Base-by-base conservation (phyloP, 352 stramenopile species). In the Phytophthora rubi region DNA sequence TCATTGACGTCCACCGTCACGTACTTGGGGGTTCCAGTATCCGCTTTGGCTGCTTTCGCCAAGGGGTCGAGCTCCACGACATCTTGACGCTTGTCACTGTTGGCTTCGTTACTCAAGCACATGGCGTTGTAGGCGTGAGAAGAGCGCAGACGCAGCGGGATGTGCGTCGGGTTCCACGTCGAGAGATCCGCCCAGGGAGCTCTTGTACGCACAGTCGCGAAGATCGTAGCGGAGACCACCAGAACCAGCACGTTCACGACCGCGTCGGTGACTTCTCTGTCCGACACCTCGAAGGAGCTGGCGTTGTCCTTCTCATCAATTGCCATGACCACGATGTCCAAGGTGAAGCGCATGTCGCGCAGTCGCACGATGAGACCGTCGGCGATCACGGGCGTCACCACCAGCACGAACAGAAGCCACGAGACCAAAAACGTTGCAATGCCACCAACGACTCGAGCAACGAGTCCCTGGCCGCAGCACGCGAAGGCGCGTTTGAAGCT, bases 351-450 rank as follows among this genome's bases (percentile, higher is more conserved):
- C 53, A 77, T 73, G 15, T 70, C 32, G 0, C 73, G 68, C 0
- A 73, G 61, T 7, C 70, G 71, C 23, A 89, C 51, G 10, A 86
- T 53, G 33, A 85, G 23, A 32, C 70, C 53, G 48, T 87, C 79
- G 8, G 71, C 68, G 2, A 65, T 42, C 30, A 84, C 74, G 1
- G 73, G 76, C 4, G 53, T 18, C n/a, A 76, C 45, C 21, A 53
- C 55, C 2, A 56, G 9, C 0, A 70, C 53, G 33, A 79, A 79
- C 6, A 87, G 62, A 0, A 59, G n/a, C 26, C 78, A 72, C 1
- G 64, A 80, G 3, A 75, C 28, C 3, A 56, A 10, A 33, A 85
- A 87, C 3, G 71, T 59, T 10, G 30, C 33, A 28, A 59, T 3
- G 16, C 16, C 56, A 2, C 30, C 48, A 18, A 56, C 2, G 44